Base-by-base conservation (phyloP, 2,329 filamentous ascomycete genomes). In the Westerdykella sp. region DNA sequence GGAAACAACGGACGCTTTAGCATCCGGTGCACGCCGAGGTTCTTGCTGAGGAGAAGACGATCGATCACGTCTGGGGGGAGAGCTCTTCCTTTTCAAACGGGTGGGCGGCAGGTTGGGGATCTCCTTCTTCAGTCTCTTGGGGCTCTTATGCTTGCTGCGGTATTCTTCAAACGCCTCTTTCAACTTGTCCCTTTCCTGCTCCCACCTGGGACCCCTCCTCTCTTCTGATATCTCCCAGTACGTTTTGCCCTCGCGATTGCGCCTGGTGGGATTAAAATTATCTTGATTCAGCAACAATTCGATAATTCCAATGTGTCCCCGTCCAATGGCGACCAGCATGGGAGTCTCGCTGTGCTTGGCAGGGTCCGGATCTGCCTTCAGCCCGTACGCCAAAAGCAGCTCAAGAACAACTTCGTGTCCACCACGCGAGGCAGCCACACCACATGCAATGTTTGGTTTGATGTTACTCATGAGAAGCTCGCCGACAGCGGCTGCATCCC, bases 321-420 rank as follows among this genome's bases (percentile, higher is more conserved):
- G 85, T 13, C 93, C 91, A 51, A 98, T 96, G 1, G 93, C 90
- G 45, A 90, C 89, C 31, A 96, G 78, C 74, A 98, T 94, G 1
- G 93, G 93, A 1, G 91, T 97, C 40, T 90, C 85, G 57, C 86
- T 83, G 44, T 93, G 89, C 34, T 88, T 88, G 55, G 93, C 87
- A 6, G 79, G 75, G 55, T 84, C 75, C 14, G 79, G 76, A 43
- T 72, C 67, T 31, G 71, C 67, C 45, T 69, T 67, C 10, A 69
- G 50, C 16, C 64, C 71, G 45, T 74, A 69, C 13, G 71, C 74
- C 44, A 79, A 66, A 28, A 79, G 65, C 48, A 95, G 77, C 59
- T 90, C 87, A 48, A 95, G 80, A 18, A 95, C 85, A 44, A 91
- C 80, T 55, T 90, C 83, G 59, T 98, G 91, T 1, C 93, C 93